phyloP scores from a whole-genome alignment of 352 stramenopile species.

The Globisporangium paddicum region DNA sequence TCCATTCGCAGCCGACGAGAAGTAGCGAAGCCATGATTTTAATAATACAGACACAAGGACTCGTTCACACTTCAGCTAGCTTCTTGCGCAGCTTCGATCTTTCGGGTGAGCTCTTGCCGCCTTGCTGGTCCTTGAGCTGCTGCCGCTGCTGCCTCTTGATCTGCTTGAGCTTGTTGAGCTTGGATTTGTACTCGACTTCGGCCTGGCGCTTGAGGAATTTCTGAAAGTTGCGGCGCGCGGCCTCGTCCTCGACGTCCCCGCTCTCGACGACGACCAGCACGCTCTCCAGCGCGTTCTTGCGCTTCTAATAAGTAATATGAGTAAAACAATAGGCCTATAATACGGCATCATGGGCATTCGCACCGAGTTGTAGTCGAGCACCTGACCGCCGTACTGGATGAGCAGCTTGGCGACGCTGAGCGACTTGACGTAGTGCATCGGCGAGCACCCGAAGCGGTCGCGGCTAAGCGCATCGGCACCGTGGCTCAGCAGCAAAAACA shows the following conservation, averaged over 20 bases:
- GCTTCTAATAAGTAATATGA: constrained; percentile 36
- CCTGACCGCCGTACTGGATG: constrained; percentile 46
- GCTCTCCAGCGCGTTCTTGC: constrained; percentile 48
- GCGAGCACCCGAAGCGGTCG: constrained; percentile 59
- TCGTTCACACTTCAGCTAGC: neutral
- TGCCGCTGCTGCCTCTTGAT: constrained; percentile 20
- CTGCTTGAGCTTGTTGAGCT: constrained; percentile 36
- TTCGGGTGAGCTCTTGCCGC: neutral
- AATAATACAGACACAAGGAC: too few species aligned
- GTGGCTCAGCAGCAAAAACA: constrained; percentile 66
- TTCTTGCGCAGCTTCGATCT: constrained; percentile 4
- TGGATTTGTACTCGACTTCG: constrained; percentile 52
- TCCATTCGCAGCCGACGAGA: constrained; percentile 19
- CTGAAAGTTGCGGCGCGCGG: constrained; percentile 19
- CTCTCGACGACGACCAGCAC: constrained; percentile 17
- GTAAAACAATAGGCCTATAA: too few species aligned
- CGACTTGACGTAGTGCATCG: constrained; percentile 69
- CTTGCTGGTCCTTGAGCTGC: constrained; percentile 7
- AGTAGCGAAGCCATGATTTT: constrained; percentile 15
- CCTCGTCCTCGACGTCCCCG: constrained; percentile 7
- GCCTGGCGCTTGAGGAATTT: constrained; percentile 45
- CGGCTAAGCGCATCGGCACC: constrained; percentile 46
- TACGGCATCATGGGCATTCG: too few species aligned
- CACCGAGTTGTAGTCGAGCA: constrained; percentile 61
- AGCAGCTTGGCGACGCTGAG: constrained; percentile 60